Base-by-base conservation (phyloP, 106 monocot species). In the Gastrodia elata region DNA sequence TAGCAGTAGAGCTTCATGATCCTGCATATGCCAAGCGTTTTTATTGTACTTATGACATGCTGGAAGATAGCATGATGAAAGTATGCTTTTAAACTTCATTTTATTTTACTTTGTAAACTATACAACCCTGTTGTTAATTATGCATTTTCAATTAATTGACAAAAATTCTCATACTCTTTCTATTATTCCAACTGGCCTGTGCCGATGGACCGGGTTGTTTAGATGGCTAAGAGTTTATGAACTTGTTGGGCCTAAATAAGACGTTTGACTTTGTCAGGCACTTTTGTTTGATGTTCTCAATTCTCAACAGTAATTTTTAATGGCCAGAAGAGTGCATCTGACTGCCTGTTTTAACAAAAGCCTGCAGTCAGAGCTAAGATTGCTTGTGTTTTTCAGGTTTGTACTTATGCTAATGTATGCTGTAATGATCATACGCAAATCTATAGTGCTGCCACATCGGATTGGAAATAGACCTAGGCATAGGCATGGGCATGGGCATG, bases 1-100 rank as follows among this genome's bases (percentile, higher is more conserved):
- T 97, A 43, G 76, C 85, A 20, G 90, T 97, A 42, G 96, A 96
- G 76, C 85, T 96, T 86, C 86, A 90, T 70, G 92, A 92, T 80
- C 89, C 90, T 77, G 84, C 87, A 46, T 96, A 87, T 86, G 84
- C 87, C 37, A 96, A 81, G 74, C 92, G 96, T 32, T 96, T 82
- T 74, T 88, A 89, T 71, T 82, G 77, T 69, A 96, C 96, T 0
- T 79, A 92, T 83, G 92, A 96, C 38, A 90, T 96, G 81, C 79
- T 95, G 5, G 82, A 91, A 77, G 86, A 90, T 69, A 82, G 84
- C 74, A 92, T 96, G 83, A 84, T 79, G 64, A 91, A 87, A 70
- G 96, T 96, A 83, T 77, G 77, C 41, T 35, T n/a, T 28, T 28
- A 11, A 10, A 65, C 44, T 75, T 69, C 25, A 15, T 69, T 26